These are phyloP conservation scores for Fusarium sarcochroum DNA, from an alignment of 2,329 filamentous ascomycete species.

Conservation along the genomic window DNA sequence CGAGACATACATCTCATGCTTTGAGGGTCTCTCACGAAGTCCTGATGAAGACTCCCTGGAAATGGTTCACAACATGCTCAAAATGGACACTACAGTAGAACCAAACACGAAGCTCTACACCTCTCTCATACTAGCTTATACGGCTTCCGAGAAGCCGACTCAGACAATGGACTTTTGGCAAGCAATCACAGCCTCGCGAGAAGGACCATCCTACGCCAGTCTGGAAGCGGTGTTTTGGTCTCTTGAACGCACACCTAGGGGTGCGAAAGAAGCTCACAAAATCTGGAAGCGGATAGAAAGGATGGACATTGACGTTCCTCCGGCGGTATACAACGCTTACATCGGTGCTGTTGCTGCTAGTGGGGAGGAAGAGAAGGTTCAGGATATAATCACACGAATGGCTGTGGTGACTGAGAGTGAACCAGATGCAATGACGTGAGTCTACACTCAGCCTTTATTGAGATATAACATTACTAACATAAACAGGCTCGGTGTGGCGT, in stretches of 20 bases:
- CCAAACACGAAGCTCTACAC: slow-evolving; percentile 84
- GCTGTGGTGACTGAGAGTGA: slow-evolving; percentile 74
- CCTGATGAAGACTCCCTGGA: slow-evolving; percentile 73
- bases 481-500: slow-evolving; percentile 79
- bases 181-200: slow-evolving; percentile 84
- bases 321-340: slow-evolving; percentile 81
- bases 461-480: slow-evolving; percentile 29
- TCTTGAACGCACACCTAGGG: slow-evolving; percentile 74
- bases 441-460: slow-evolving; percentile 45
- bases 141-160: slow-evolving; percentile 74
- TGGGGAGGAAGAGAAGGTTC: slow-evolving; percentile 77
- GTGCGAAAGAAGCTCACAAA: slow-evolving; percentile 72
- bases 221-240: slow-evolving; percentile 85
- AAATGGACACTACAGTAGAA: slow-evolving; percentile 87
- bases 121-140: slow-evolving; percentile 88
- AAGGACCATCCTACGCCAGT: slow-evolving; percentile 87
- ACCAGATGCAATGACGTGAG: slow-evolving; percentile 81
- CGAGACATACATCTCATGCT: slow-evolving; percentile 82
- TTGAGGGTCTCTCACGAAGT: slow-evolving; percentile 79
- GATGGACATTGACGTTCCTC: slow-evolving; percentile 85
- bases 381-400: slow-evolving; percentile 76
- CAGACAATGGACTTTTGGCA: slow-evolving; percentile 85
- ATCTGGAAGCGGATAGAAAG: slow-evolving; percentile 79
- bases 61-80: slow-evolving; percentile 91
- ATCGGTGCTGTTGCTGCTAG: slow-evolving; percentile 82